These are phyloP conservation scores for Backusella sp. DNA, from an alignment of 192 early-diverging fungal species.

Conservation along the genomic window DNA sequence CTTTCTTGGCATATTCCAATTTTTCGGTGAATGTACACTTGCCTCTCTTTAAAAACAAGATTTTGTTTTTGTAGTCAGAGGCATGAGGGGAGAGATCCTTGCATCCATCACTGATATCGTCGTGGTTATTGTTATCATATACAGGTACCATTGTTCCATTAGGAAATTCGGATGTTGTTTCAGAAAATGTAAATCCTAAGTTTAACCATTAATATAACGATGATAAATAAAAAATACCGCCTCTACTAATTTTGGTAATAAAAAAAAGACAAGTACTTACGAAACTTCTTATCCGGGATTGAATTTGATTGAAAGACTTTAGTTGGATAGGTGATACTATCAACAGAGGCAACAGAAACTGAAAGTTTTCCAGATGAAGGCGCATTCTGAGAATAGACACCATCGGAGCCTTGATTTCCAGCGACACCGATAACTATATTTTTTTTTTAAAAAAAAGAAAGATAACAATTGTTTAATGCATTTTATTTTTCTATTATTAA, in stretches of 20 bases:
- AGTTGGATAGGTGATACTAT: constrained; percentile 37
- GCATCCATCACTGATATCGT: background rate
- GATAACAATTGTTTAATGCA: background rate
- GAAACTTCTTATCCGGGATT: constrained; percentile 1
- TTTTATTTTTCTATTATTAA: background rate
- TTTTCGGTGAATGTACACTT: constrained; percentile 64
- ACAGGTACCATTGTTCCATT: constrained; percentile 29
- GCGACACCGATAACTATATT: constrained; percentile 53
- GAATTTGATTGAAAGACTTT: constrained; percentile 29
- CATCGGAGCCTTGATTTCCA: constrained; percentile 65
- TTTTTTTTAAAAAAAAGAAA: background rate
- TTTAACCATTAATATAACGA: background rate
- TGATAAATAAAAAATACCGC: background rate
- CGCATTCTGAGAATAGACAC: constrained; percentile 53
- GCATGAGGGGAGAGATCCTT: constrained; percentile 51
- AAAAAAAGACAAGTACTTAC: background rate
- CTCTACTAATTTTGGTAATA: background rate
- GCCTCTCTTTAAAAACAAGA: constrained; percentile 65
- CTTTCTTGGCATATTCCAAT: constrained; percentile 45
- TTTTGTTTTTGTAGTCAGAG: constrained; percentile 41
- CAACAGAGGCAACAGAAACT: constrained; percentile 59
- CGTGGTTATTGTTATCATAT: background rate
- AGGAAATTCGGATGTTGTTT: constrained; percentile 2
- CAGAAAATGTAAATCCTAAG: constrained; percentile 10
- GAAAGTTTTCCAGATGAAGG: constrained; percentile 55